Percentiles rank a stretch among this genome's conserved stretches.
Evolutionary conservation across 2,329 filamentous ascomycete species (phyloP).

Genomic region (Sclerotinia minor): DNA sequence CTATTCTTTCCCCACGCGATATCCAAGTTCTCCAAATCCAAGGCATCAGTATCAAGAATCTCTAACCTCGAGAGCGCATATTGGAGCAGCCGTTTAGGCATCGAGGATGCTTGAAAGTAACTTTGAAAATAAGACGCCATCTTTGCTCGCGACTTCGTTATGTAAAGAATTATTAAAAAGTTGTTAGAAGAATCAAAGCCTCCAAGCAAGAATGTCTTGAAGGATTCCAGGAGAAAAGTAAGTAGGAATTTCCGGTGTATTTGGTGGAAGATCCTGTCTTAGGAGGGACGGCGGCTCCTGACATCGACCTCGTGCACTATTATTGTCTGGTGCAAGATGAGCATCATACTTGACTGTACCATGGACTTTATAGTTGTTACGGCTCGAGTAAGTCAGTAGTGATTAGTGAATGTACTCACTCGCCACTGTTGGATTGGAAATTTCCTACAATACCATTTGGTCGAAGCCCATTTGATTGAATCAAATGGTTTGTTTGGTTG

Average conservation of each 20-base stretch:
- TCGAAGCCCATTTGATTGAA: conserved; percentile 4
- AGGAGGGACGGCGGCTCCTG: conserved; percentile 33
- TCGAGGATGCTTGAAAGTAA: conserved; percentile 53
- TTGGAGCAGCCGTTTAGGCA: conserved; percentile 85
- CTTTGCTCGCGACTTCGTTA: conserved; percentile 24
- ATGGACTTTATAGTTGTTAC: background rate
- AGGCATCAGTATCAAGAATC: conserved; percentile 80
- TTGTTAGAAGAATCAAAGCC: conserved; percentile 10
- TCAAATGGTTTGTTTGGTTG: conserved; percentile 8
- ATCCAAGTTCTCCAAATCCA: conserved; percentile 84
- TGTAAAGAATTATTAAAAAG: background rate
- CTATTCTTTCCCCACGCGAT: conserved; percentile 79
- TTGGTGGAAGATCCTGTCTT: conserved; percentile 27
- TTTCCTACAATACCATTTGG: conserved; percentile 5
- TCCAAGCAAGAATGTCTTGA: conserved; percentile 16
- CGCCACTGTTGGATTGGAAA: background rate
- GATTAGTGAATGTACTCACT: background rate
- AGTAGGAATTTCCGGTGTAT: conserved; percentile 14
- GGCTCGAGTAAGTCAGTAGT: background rate
- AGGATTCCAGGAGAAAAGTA: conserved; percentile 1
- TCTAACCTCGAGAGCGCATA: conserved; percentile 83
- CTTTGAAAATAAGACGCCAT: conserved; percentile 43
- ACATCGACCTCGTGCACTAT: conserved; percentile 35
- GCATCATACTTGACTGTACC: conserved; percentile 22
- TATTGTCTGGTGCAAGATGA: conserved; percentile 18